Evolutionary conservation across 768 basidiomycete genomes (phyloP).

Genomic region (Sporobolomyces phaffii): DNA sequence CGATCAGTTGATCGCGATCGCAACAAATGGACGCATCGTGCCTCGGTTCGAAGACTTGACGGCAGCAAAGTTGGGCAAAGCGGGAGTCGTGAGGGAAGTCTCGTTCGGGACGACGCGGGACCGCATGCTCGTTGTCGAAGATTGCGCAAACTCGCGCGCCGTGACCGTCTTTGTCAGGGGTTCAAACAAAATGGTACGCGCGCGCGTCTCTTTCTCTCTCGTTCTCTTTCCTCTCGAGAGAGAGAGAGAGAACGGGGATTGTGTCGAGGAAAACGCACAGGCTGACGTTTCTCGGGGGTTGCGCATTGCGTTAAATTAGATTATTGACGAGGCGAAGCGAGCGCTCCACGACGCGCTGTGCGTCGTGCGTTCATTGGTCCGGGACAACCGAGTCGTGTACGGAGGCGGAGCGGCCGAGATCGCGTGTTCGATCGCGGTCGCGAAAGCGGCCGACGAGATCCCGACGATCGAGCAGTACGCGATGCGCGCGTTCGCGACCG

Average conservation of each 20-base stretch:
- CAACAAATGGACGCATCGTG: constrained; percentile 95
- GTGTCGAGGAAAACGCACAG: not conserved
- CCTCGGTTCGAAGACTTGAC: constrained; percentile 96
- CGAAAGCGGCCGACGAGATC: constrained; percentile 94
- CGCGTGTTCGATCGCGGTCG: constrained; percentile 83
- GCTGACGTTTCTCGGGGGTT: not conserved
- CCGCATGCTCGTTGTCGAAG: constrained; percentile 99
- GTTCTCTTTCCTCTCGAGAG: not conserved
- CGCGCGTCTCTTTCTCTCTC: not conserved
- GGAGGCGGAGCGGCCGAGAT: constrained; percentile 98
- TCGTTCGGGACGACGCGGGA: constrained; percentile 96
- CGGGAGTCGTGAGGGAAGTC: constrained; percentile 87
- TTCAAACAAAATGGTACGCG: constrained; percentile 90
- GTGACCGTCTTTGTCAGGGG: constrained; percentile 97
- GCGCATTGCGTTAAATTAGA: too few relatives aligned
- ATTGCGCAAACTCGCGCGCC: constrained; percentile 91
- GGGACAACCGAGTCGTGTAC: constrained; percentile 94
- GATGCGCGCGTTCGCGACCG: constrained; percentile 97
- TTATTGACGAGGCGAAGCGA: constrained; percentile 97
- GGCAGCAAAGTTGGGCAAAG: constrained; percentile 80
- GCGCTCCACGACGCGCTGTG: constrained; percentile 97
- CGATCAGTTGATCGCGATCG: constrained; percentile 85
- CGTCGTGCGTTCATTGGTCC: constrained; percentile 88
- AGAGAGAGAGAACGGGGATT: too few relatives aligned
- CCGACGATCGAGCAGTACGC: constrained; percentile 98